Percentiles rank a stretch among this genome's conserved stretches.
phyloP scores from a whole-genome alignment of 768 basidiomycete species.

The Sutorius australiensis region DNA sequence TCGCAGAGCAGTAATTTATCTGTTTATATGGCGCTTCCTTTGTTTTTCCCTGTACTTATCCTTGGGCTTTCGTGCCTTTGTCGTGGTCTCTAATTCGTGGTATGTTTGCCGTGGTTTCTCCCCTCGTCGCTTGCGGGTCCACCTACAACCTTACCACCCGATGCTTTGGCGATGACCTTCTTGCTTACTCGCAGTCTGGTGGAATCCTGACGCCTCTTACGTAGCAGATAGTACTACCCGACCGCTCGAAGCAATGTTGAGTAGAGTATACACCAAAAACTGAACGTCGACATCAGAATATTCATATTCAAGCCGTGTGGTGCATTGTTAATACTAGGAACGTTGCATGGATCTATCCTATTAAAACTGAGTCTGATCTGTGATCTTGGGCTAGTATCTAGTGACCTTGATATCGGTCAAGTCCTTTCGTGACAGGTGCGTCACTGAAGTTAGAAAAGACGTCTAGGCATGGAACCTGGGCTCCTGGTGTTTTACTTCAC shows the following conservation, averaged over 20 bases:
- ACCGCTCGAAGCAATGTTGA: slow-evolving; percentile 10
- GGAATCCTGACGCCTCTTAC: neutral
- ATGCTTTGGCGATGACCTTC: neutral
- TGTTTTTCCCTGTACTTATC: slow-evolving; percentile 10
- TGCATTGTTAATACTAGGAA: no score
- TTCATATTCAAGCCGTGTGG: neutral
- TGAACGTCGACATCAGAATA: neutral
- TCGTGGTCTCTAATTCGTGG: slow-evolving; percentile 2
- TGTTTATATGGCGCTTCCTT: slow-evolving; percentile 26
- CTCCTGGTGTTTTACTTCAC: no score
- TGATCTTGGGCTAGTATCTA: no score
- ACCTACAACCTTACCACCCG: neutral
- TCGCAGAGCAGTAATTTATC: slow-evolving; percentile 25
- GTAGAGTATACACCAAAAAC: slow-evolving; percentile 1
- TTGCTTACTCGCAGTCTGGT: neutral
- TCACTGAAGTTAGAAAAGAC: no score
- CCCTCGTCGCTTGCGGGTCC: slow-evolving; percentile 2
- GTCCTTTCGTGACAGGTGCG: no score
- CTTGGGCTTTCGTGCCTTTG: slow-evolving; percentile 11
- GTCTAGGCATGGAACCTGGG: no score
- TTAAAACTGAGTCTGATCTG: no score
- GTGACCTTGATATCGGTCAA: no score
- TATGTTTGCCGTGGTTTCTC: neutral
- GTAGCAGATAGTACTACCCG: neutral
- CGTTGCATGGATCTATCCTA: no score